These are phyloP conservation scores for Prinsepia uniflora DNA, from an alignment of 306 rosid genomes.

Conservation along the genomic window DNA sequence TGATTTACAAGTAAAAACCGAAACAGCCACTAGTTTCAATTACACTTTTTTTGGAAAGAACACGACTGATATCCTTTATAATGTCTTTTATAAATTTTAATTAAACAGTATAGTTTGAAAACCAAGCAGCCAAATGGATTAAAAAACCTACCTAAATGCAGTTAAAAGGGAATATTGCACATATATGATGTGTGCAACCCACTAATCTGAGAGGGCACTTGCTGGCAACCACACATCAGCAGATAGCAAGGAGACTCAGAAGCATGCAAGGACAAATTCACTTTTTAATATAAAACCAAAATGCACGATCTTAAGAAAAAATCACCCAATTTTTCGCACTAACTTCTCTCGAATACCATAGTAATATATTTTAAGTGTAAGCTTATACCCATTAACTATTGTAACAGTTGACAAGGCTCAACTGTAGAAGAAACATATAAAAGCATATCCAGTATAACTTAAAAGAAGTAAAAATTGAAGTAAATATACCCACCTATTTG, in stretches of 20 bases:
- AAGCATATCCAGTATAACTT: neutral
- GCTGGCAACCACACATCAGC: neutral
- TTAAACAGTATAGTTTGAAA: neutral
- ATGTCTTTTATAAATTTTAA: neutral
- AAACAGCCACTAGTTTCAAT: neutral
- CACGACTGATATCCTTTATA: neutral
- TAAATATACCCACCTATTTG: constrained; percentile 46
- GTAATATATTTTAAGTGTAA: no score
- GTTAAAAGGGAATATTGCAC: neutral
- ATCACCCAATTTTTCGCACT: neutral
- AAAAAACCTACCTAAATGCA: neutral
- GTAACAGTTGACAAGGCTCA: neutral
- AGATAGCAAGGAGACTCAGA: neutral
- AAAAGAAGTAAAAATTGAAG: neutral
- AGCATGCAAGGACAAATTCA: neutral
- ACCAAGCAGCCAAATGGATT: neutral
- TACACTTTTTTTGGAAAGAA: neutral
- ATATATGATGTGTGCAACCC: neutral
- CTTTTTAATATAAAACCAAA: neutral
- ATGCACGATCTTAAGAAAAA: neutral
- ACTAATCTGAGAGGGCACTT: neutral
- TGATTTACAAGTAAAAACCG: neutral
- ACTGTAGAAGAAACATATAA: neutral
- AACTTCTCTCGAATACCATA: neutral
- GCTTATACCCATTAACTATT: neutral